phyloP scores from a whole-genome alignment of 352 stramenopile genomes.

The Pythium sp. region DNA sequence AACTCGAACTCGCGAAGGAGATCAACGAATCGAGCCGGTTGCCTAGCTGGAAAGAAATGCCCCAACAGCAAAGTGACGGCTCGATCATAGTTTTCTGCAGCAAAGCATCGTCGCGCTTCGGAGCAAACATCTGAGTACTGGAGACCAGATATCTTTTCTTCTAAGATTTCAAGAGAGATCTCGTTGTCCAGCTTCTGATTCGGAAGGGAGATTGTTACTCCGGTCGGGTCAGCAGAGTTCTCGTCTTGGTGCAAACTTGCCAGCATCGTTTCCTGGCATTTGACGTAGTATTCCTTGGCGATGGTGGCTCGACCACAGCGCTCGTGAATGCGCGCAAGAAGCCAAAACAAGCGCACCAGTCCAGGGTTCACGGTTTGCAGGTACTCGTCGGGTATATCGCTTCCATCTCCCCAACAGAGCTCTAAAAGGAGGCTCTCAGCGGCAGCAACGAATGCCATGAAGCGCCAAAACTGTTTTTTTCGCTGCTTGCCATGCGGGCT shows the following conservation, averaged over 20 bases:
- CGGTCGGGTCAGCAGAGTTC: not conserved
- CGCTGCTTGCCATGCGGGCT: constrained; percentile 20
- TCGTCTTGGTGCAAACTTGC: not conserved
- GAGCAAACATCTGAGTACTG: constrained; percentile 56
- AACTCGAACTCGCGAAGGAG: constrained; percentile 53
- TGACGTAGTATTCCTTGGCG: constrained; percentile 53
- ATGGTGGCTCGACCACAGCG: constrained; percentile 33
- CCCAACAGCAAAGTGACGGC: constrained; percentile 37
- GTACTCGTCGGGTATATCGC: constrained; percentile 15
- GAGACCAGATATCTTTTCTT: constrained; percentile 47
- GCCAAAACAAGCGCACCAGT: constrained; percentile 51
- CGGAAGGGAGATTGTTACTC: constrained; percentile 25
- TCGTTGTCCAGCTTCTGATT: constrained; percentile 40
- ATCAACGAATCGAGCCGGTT: constrained; percentile 43
- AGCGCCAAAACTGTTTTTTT: constrained; percentile 21
- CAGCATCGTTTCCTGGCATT: constrained; percentile 41
- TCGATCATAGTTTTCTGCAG: constrained; percentile 33
- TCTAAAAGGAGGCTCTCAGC: constrained; percentile 42
- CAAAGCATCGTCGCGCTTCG: constrained; percentile 43
- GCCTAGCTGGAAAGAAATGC: constrained; percentile 55
- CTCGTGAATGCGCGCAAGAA: constrained; percentile 53
- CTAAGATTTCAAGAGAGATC: constrained; percentile 40
- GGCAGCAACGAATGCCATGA: constrained; percentile 27
- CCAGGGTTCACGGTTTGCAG: not conserved
- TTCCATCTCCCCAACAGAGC: constrained; percentile 37